Conservation (phyloP, 495 filamentous ascomycete species). For the Talaromyces trachyspermus region DNA sequence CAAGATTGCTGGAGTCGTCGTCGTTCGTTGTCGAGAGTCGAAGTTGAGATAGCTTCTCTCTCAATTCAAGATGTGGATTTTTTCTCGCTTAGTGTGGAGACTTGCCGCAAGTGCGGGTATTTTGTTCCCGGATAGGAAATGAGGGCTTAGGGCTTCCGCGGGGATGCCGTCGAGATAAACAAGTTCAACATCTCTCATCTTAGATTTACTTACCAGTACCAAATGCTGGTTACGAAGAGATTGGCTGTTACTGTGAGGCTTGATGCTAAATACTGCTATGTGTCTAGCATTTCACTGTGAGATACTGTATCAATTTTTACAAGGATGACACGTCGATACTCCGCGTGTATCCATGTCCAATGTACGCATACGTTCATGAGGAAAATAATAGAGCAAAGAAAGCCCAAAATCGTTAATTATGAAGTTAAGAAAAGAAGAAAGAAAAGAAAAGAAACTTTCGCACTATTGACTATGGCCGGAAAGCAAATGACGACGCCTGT, state of each 20-base stretch:
- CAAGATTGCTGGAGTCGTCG: constrained; percentile 28
- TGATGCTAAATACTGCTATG: no score
- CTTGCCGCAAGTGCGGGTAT: constrained; percentile 3
- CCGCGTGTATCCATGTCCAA: no score
- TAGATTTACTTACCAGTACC: no score
- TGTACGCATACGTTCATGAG: no score
- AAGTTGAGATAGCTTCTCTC: constrained; percentile 35
- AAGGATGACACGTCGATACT: no score
- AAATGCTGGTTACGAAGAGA: no score
- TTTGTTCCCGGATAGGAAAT: constrained; percentile 3
- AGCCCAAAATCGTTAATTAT: no score
- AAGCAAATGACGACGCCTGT: neutral
- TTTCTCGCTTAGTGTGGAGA: constrained; percentile 29
- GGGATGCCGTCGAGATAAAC: neutral
- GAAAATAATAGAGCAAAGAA: constrained; percentile 5
- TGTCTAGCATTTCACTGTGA: no score
- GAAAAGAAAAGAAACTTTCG: constrained; percentile 8
- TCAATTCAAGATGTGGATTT: constrained; percentile 36
- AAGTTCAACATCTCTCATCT: neutral
- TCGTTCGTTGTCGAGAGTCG: constrained; percentile 30
- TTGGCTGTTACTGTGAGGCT: no score
- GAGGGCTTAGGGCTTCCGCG: constrained; percentile 6
- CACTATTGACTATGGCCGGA: no score
- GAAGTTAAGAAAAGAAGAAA: neutral
- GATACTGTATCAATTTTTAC: no score